Conservation (phyloP, 176 grass and related monocot species). For the Olyra latifolia region DNA sequence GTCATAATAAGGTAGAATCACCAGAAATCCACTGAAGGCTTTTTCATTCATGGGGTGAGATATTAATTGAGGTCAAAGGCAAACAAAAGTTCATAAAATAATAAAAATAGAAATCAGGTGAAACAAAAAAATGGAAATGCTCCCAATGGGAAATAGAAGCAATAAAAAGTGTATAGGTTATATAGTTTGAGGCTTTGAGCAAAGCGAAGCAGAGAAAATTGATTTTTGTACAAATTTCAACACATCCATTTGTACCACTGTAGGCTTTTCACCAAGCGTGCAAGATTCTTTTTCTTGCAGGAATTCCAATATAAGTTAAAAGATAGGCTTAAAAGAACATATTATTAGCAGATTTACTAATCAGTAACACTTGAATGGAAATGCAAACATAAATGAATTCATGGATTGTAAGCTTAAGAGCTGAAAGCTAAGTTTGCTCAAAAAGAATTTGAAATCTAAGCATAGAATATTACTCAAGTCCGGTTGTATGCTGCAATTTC, state of each 20-base stretch:
- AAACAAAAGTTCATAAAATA: background rate
- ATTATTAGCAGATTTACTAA: background rate
- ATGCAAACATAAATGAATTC: constrained; percentile 6
- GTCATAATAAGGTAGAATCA: background rate
- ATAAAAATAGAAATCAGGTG: background rate
- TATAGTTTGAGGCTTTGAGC: background rate
- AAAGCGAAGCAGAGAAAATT: background rate
- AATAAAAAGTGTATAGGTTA: background rate
- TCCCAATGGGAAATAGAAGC: background rate
- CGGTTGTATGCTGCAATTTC: constrained; percentile 49
- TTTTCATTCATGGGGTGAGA: background rate
- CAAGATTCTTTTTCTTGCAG: background rate
- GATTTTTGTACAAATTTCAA: background rate
- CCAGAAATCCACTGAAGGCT: background rate
- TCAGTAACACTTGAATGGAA: background rate
- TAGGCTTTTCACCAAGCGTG: constrained; percentile 1
- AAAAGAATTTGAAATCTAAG: constrained; percentile 7
- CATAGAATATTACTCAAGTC: constrained; percentile 40
- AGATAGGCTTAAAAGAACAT: background rate
- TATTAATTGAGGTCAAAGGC: background rate
- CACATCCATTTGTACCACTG: background rate
- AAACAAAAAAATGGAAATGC: background rate
- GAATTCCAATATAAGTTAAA: background rate
- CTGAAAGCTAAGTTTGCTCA: constrained; percentile 5
- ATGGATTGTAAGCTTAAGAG: background rate